Conservation (phyloP, 2,329 filamentous ascomycete species). For the Onygenales sp. region DNA sequence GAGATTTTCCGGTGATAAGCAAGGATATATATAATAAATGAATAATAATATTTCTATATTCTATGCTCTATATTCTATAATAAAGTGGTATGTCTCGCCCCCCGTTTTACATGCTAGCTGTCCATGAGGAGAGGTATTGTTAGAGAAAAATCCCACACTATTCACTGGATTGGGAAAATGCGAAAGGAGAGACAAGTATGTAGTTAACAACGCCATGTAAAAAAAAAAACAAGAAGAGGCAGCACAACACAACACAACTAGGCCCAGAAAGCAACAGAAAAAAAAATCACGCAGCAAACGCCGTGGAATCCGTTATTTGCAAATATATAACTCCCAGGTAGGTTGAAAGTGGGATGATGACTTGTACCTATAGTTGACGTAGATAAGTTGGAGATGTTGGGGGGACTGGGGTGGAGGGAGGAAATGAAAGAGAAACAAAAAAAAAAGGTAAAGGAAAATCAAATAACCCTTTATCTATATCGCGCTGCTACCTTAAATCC, state of each 20-base stretch:
- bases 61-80: not conserved
- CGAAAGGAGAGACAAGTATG: no score
- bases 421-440: not conserved
- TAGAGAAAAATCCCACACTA: no score
- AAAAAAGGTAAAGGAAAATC: not conserved
- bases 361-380: not conserved
- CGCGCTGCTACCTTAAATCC: conserved; percentile 6
- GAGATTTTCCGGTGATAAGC: not conserved
- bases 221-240: not conserved
- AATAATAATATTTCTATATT: not conserved
- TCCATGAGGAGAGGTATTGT: no score
- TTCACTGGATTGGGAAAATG: no score
- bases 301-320: not conserved
- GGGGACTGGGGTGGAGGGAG: not conserved
- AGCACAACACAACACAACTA: not conserved
- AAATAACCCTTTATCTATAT: conserved; percentile 2
- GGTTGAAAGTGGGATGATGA: not conserved
- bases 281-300: not conserved
- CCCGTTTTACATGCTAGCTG: no score
- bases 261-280: not conserved
- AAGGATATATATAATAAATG: not conserved
- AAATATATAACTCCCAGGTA: not conserved
- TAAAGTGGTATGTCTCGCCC: no score
- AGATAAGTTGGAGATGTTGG: not conserved
- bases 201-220: not conserved